Base-by-base conservation (phyloP, 257 asterid species). In the Fraxinus cuspidata region DNA sequence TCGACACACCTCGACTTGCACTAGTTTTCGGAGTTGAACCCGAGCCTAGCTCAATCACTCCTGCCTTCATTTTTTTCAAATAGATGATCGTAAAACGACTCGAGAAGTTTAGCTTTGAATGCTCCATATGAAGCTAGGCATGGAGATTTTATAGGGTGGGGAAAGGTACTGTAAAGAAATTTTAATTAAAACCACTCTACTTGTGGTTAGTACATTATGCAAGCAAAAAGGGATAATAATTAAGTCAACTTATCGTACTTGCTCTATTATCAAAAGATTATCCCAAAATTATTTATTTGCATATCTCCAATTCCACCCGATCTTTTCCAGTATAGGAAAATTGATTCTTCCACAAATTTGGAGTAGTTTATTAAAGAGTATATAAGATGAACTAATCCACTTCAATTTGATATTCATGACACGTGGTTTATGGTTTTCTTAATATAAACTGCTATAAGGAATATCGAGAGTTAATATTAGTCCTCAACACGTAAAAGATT, bases 1-100 rank as follows among this genome's bases (percentile, higher is more conserved):
- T 75, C 6, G 86, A 71, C 21, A 79, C 77, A 31, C 87, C 87
- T 67, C 81, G 84, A 28, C 66, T 80, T 23, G 34, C 58, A 25
- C 80, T 12, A 16, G 25, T 44, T 23, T 38, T 56, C 3, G 70
- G 38, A 29, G 65, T n/a, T 13, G 75, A 38, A 18, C 19, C 64
- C 23, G 21, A 72, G 60, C 79, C 80, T 58, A 76, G 34, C 38
- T 80, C 85, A 31, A 83, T n/a, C 35, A 51, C 73, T 71, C 63
- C 80, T 12, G 76, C 72, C 76, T 79, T 83, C 87, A 74, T 74
- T 63, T 3, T 3, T 63, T 1, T 25, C 68, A 23, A 63, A 63
- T 27, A 10, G 16, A 9, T 25, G 4, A 27, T 63, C 34, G 68
- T 63, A 63, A 63, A 63, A 63, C 4, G 31, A 23, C 28, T 58